Percentiles rank a stretch among this genome's conserved stretches.
Evolutionary conservation across 2,329 filamentous ascomycete species (phyloP).

Genomic region (Lecanicillium sp.): DNA sequence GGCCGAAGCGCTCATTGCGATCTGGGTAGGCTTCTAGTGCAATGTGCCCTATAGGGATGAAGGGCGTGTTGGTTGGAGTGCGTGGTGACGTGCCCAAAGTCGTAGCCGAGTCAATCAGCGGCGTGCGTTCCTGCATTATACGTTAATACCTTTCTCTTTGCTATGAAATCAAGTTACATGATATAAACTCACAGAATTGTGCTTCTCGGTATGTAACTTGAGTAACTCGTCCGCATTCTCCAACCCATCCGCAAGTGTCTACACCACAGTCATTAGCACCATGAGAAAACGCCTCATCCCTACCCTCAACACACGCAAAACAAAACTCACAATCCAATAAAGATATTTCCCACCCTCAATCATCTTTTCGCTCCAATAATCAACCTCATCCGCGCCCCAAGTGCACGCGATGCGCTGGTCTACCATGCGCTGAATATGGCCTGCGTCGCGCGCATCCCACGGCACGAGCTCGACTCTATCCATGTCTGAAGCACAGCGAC

Average conservation of each 20-base stretch:
- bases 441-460: constrained; percentile 31
- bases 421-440: constrained; percentile 31
- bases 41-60: constrained; percentile 32
- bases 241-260: constrained; percentile 21
- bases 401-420: constrained; percentile 37
- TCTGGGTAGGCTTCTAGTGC: constrained; percentile 25
- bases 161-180: too few relatives aligned
- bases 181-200: not conserved
- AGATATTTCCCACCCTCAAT: constrained; percentile 25
- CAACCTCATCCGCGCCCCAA: constrained; percentile 31
- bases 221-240: constrained; percentile 19
- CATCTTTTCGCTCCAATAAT: constrained; percentile 24
- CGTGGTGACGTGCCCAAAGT: constrained; percentile 19
- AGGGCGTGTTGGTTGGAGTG: constrained; percentile 20
- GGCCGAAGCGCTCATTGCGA: constrained; percentile 20
- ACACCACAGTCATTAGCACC: not conserved
- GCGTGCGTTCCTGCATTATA: constrained; percentile 23
- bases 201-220: constrained; percentile 15
- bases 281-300: not conserved
- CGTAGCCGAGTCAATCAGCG: constrained; percentile 26
- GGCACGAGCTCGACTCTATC: constrained; percentile 29
- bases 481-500: not conserved
- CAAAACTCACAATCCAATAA: constrained; percentile 31
- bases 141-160: too few relatives aligned
- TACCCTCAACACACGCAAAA: not conserved